phyloP scores from a whole-genome alignment of 331 rosid species.

The Malus hybrid region DNA sequence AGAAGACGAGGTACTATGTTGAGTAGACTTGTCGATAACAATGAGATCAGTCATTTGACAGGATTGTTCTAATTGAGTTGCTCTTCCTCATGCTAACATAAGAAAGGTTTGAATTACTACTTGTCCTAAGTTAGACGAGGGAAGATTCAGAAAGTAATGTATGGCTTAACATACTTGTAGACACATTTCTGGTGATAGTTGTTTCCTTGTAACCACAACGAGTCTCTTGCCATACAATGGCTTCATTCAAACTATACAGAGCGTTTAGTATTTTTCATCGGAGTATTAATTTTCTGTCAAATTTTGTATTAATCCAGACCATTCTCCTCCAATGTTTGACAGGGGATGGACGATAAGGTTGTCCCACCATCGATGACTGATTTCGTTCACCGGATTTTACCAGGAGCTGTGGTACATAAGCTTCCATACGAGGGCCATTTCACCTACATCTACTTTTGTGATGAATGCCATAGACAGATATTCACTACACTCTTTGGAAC shows the following conservation, averaged over 20 bases:
- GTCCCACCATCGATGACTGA: constrained; percentile 94
- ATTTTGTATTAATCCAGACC: not conserved
- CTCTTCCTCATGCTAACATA: not conserved
- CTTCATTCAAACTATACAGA: not conserved
- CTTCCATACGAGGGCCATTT: constrained; percentile 98
- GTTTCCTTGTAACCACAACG: not conserved
- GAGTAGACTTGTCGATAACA: not conserved
- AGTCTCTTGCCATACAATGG: not conserved
- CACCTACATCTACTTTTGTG: constrained; percentile 82
- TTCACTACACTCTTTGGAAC: constrained; percentile 91
- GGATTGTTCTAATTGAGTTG: not conserved
- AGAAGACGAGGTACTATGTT: not conserved
- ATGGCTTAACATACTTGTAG: not conserved
- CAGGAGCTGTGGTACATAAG: constrained; percentile 92
- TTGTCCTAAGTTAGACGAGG: not conserved
- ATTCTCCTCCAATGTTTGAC: constrained; percentile 22
- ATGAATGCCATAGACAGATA: constrained; percentile 95
- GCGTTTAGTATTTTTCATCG: not conserved
- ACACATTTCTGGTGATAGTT: not conserved
- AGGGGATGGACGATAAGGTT: constrained; percentile 96
- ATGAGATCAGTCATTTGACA: not conserved
- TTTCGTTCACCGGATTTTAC: constrained; percentile 81
- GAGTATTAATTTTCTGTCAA: not conserved
- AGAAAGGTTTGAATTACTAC: not conserved
- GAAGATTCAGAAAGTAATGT: not conserved